Base-by-base conservation (phyloP, 139 green algal genomes). In the Picochlorum costavermella region DNA sequence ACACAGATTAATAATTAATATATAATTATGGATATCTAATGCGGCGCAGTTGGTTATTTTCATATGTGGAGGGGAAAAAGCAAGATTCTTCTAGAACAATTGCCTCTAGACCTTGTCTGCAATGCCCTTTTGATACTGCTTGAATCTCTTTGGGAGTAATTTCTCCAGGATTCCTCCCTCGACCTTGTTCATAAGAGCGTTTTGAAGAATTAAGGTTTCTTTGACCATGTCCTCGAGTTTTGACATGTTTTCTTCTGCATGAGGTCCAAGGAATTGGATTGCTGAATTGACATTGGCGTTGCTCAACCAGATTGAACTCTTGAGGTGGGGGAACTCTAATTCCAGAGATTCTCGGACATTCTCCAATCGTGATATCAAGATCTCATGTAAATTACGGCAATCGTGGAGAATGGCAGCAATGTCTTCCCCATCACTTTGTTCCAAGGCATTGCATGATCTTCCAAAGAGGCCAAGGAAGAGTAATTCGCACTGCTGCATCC, bases 91-190 rank as follows among this genome's bases (percentile, higher is more conserved):
- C 20, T 62, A 23, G 20, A 62, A 43, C 17, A 3, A 10, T 10
- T 55, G 17, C 8, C 28, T 43, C 20, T 75, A 79, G 9, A 61
- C 67, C 60, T 64, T 77, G 48, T 50, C 63, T 31, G 58, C 57
- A 40, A 89, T 79, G 30, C 84, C 84, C 76, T 91, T 91, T 29
- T 77, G 50, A 77, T 88, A 92, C 76, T 95, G 87, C 77, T 95
- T 95, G 74, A 76, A 88, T 6, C 87, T 81, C 72, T 91, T 91
- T 61, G 87, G 87, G 71, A 95, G 83, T 63, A 93, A 71, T 29
- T 73, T 76, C 78, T 95, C 87, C 61, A 95, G 71, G 29, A 88
- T 49, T 26, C 66, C 64, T 10, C 63, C 62, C 10, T 69, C 25
- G 5, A 69, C 59, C 9, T 60, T 50, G 10, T 65, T 56, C 14